phyloP scores from a whole-genome alignment of 164 flowering plant species.

The Magnolia sinica region DNA sequence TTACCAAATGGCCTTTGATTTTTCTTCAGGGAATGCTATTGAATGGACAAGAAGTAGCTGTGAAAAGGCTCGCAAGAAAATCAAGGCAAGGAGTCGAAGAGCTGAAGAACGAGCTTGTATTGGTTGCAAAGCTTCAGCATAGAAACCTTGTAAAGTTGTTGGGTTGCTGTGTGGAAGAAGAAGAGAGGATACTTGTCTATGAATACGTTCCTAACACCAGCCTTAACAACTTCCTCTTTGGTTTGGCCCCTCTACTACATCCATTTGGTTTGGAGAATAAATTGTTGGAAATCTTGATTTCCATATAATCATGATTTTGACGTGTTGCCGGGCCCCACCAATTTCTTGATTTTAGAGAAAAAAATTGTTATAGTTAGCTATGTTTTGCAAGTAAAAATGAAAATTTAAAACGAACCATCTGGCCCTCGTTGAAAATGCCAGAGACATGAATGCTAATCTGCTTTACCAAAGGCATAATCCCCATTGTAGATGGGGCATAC shows the following conservation, averaged over 20 bases:
- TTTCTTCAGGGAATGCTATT: conserved; percentile 3
- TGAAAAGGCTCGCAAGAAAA: conserved; percentile 6
- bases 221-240: conserved; percentile 10
- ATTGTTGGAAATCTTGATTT: too few relatives aligned
- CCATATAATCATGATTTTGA: too few relatives aligned
- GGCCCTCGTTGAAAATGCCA: too few relatives aligned
- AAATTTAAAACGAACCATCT: too few relatives aligned
- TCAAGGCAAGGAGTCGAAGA: conserved; percentile 12
- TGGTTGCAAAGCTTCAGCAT: conserved; percentile 15
- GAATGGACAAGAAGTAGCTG: conserved; percentile 11
- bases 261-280: neutral
- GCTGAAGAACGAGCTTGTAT: conserved; percentile 9
- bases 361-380: too few relatives aligned
- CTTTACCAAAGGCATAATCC: too few relatives aligned
- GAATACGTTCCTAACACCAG: conserved; percentile 15
- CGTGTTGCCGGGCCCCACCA: too few relatives aligned
- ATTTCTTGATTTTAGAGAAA: too few relatives aligned
- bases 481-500: too few relatives aligned
- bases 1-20: neutral
- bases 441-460: too few relatives aligned
- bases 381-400: too few relatives aligned
- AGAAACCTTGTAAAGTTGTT: conserved; percentile 11
- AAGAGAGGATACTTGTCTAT: conserved; percentile 9
- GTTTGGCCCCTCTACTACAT: neutral
- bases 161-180: conserved; percentile 13